Percentiles rank a stretch among this genome's conserved stretches.
Conservation (phyloP, 495 filamentous ascomycete species). For the Bacidia gigantensis region DNA sequence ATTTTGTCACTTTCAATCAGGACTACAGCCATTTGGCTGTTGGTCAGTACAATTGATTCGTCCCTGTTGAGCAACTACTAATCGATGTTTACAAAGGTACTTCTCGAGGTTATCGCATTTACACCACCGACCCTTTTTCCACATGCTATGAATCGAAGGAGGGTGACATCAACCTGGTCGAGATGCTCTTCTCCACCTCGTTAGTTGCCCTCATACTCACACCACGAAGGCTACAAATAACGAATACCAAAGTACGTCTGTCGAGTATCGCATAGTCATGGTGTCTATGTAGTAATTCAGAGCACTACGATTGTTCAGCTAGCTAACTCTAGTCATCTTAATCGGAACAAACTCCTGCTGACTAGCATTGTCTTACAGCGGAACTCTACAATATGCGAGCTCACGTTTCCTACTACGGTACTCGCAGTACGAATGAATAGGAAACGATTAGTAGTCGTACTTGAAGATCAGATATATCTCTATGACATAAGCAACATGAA, state of each 20-base stretch:
- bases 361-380: constrained; percentile 37
- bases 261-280: not conserved
- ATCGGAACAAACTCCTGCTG: no score
- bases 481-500: constrained; percentile 99
- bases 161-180: constrained; percentile 83
- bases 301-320: not conserved
- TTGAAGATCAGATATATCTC: constrained; percentile 91
- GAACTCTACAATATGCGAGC: constrained; percentile 92
- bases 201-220: constrained; percentile 85
- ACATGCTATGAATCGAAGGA: constrained; percentile 89
- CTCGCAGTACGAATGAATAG: constrained; percentile 86
- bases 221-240: constrained; percentile 79
- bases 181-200: constrained; percentile 99
- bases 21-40: constrained; percentile 94
- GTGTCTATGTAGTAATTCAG: no score
- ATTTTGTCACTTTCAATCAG: constrained; percentile 98
- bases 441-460: constrained; percentile 80
- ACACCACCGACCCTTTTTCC: constrained; percentile 87
- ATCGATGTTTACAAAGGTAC: constrained; percentile 43
- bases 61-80: not conserved
- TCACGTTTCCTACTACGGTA: constrained; percentile 90
- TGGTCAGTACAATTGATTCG: constrained; percentile 39
- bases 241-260: constrained; percentile 79
- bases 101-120: constrained; percentile 83
- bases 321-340: no score